Base-by-base conservation (phyloP, 2,329 filamentous ascomycete genomes). In the Mycosphaerella arachidis region DNA sequence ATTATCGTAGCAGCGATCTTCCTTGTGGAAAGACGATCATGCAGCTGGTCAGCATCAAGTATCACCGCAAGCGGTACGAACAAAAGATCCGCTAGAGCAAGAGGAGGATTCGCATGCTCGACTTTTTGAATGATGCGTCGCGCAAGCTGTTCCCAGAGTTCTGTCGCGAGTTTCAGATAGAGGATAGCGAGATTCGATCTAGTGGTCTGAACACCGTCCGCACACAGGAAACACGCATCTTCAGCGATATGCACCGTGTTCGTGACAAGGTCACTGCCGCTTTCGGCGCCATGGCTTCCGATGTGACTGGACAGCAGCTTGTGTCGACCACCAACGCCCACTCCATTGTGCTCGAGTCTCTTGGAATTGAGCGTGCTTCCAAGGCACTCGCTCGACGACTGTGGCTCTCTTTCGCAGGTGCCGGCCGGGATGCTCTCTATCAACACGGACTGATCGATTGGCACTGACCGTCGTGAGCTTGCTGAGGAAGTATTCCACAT, bases 271-370 rank as follows among this genome's bases (percentile, higher is more conserved):
- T 94, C 57, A 92, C 90, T 0, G 90, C 89, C 0, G 88, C 87
- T 1, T 91, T 95, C 73, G 91, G 91, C 30, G 91, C 92, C 70
- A 84, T 95, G 58, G 91, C 91, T 1, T 89, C 89, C 3, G 91
- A 95, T 71, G 90, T 95, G 63, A 92, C 91, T 0, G 91, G 91
- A 63, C 92, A 92, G 76, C 92, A 92, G 67, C 86, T 93, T 35
- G 92, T 93, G 77, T 92, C 57, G 35, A 57, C 64, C 0, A 68
- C 56, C 48, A 67, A 62, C 27, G 68, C 64, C 8, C 69, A 67
- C 59, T 66, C 62, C 9, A 64, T 68, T 18, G 68, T 71, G 18
- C 48, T 70, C 51, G 63, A 67, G 52, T 69, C 70, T 5, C 64
- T 72, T 2, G 71, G 72, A 57, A 67, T 60, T 16, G 63, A 66